Base-by-base conservation (phyloP, 2,329 filamentous ascomycete species). In the Colletotrichum gigasporum region DNA sequence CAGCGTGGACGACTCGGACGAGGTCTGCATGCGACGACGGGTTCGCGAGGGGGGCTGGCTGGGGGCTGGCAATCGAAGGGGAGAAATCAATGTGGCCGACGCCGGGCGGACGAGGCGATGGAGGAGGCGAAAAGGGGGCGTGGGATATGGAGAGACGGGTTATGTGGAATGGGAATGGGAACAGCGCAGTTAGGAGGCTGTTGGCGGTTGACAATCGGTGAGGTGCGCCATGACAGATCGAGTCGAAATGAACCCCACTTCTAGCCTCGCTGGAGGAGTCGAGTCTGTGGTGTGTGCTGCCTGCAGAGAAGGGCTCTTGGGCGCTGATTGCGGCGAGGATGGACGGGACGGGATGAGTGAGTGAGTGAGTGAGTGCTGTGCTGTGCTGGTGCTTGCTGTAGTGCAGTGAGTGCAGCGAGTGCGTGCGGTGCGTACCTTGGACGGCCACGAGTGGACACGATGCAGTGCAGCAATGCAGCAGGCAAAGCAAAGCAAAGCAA, bases 211-310 rank as follows among this genome's bases (percentile, higher is more conserved):
- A 61, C 61, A 67, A 56, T 47, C 53, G 54, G 56, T 51, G 53
- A 62, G 12, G 56, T 57, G 57, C 56, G 57, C 56, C 57, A 66
- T 47, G 56, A 63, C 56, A 61, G 63, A 62, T 62, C 54, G 59
- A 68, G 64, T 60, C 63, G 55, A 68, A 60, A 63, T 68, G 45
- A 62, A 70, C 68, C 68, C 68, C 68, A 70, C 68, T 68, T 67
- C 59, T 65, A 68, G 68, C 68, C 68, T 68, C 67, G 59, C 67
- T 57, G 67, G 52, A 63, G 55, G 62, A 65, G 44, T 42, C 18
- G 52, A 50, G n/a, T 18, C 44, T 42, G 26, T 34, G 34, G 48
- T n/a, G 11, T 14, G 41, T 9, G 45, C 10, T 18, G 45, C n/a
- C n/a, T n/a, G n/a, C n/a, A n/a, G n/a, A n/a, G n/a, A n/a, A n/a